These are phyloP conservation scores for Colletotrichum siamense DNA, from an alignment of 2,329 filamentous ascomycete genomes.

Conservation along the genomic window DNA sequence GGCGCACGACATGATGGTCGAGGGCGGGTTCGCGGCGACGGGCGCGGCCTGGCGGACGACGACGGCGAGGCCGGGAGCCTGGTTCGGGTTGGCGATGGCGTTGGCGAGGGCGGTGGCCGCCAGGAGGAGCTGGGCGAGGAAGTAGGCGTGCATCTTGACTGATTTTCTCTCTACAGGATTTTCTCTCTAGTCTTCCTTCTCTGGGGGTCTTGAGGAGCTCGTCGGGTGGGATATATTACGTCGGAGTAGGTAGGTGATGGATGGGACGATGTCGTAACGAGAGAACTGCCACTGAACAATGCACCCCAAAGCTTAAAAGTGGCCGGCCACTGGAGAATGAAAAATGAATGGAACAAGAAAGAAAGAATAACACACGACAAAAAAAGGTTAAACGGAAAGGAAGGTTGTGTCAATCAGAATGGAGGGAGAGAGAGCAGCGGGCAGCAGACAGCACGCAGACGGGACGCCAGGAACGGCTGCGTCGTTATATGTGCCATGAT, in stretches of 20 bases:
- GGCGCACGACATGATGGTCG: conserved; percentile 32
- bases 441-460: not conserved
- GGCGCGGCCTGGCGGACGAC: conserved; percentile 19
- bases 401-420: not conserved
- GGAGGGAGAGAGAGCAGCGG: not conserved
- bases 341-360: not conserved
- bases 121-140: conserved; percentile 16
- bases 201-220: not conserved
- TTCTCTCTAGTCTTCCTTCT: not conserved
- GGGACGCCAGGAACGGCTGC: not conserved
- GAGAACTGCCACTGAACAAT: not conserved
- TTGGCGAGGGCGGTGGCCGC: conserved; percentile 8
- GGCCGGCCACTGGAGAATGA: conserved; percentile 21
- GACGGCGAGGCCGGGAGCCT: not conserved
- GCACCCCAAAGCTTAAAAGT: conserved; percentile 8
- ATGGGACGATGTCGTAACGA: not conserved
- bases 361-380: not conserved
- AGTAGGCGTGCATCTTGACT: conserved; percentile 10
- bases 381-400: not conserved
- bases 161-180: not conserved
- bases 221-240: not conserved
- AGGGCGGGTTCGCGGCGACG: not conserved
- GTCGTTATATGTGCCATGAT: conserved; percentile 10
- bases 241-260: not conserved
- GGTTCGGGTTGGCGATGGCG: not conserved